phyloP scores from a whole-genome alignment of 768 basidiomycete species.

The Suillus tomentosus region DNA sequence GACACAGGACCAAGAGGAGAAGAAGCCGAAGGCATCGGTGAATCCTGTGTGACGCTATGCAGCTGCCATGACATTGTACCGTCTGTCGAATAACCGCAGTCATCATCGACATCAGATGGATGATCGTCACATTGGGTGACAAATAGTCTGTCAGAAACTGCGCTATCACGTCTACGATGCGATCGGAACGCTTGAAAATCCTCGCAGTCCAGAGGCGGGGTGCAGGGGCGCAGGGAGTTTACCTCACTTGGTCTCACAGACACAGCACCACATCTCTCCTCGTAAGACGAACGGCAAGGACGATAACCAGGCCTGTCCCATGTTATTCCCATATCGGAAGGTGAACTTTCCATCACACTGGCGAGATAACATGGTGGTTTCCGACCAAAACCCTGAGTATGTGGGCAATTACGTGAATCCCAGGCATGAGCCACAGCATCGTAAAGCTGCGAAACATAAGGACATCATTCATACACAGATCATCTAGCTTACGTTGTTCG shows the following conservation, averaged over 20 bases:
- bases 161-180: slow-evolving; percentile 14
- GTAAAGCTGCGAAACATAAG: slow-evolving; percentile 26
- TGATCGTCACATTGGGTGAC: background rate
- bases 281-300: slow-evolving; percentile 28
- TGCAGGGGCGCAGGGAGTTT: slow-evolving; percentile 28
- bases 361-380: slow-evolving; percentile 22
- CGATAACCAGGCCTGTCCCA: slow-evolving; percentile 26
- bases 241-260: slow-evolving; percentile 29
- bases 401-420: slow-evolving; percentile 23
- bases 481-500: slow-evolving; percentile 19
- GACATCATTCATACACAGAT: background rate
- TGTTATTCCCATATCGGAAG: slow-evolving; percentile 27
- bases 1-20: background rate
- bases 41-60: slow-evolving; percentile 3
- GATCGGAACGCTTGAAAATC: slow-evolving; percentile 18
- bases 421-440: slow-evolving; percentile 30
- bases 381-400: slow-evolving; percentile 17
- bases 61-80: slow-evolving; percentile 17
- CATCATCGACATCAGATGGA: slow-evolving; percentile 13
- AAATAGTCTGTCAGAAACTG: slow-evolving; percentile 15
- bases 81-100: slow-evolving; percentile 25
- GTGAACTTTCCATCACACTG: slow-evolving; percentile 17
- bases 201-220: slow-evolving; percentile 26
- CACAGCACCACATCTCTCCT: slow-evolving; percentile 25
- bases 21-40: slow-evolving; percentile 6